phyloP scores from a whole-genome alignment of 106 monocot species.

The Phalaenopsis aphrodite region DNA sequence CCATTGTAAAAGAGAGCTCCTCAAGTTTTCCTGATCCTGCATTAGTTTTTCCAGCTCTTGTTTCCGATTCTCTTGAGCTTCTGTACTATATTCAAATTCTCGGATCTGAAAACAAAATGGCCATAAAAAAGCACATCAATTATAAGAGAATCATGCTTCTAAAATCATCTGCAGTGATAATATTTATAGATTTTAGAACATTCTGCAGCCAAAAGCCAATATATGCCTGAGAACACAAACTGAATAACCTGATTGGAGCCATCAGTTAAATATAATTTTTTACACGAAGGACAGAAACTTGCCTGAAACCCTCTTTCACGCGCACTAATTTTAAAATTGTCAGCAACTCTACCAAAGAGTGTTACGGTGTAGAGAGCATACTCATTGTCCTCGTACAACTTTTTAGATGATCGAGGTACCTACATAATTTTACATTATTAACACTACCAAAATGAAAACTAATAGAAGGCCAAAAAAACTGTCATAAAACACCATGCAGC shows the following conservation, averaged over 20 bases:
- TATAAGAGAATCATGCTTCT: not conserved
- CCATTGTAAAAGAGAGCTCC: constrained; percentile 86
- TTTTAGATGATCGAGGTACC: constrained; percentile 91
- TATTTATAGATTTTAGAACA: not conserved
- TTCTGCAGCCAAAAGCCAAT: not conserved
- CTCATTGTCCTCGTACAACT: constrained; percentile 85
- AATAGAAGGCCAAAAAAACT: not conserved
- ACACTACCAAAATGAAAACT: not conserved
- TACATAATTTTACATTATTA: constrained; percentile 15
- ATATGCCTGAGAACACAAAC: not conserved
- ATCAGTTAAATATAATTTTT: not conserved
- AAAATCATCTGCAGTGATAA: not conserved
- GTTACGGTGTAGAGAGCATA: constrained; percentile 96
- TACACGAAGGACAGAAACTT: constrained; percentile 16
- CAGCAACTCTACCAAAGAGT: constrained; percentile 67
- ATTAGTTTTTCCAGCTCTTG: constrained; percentile 76
- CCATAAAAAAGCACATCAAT: not conserved
- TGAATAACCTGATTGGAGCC: not conserved
- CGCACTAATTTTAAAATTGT: constrained; percentile 73
- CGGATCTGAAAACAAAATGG: constrained; percentile 44
- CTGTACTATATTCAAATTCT: constrained; percentile 86
- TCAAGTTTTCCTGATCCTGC: constrained; percentile 73
- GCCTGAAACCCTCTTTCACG: constrained; percentile 96
- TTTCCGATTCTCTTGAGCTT: constrained; percentile 73
- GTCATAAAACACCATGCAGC: not conserved